Evolutionary conservation across 768 basidiomycete species (phyloP), one percentile per base, ranked within the genome.

Genomic region (Coprinellus micaceus): DNA sequence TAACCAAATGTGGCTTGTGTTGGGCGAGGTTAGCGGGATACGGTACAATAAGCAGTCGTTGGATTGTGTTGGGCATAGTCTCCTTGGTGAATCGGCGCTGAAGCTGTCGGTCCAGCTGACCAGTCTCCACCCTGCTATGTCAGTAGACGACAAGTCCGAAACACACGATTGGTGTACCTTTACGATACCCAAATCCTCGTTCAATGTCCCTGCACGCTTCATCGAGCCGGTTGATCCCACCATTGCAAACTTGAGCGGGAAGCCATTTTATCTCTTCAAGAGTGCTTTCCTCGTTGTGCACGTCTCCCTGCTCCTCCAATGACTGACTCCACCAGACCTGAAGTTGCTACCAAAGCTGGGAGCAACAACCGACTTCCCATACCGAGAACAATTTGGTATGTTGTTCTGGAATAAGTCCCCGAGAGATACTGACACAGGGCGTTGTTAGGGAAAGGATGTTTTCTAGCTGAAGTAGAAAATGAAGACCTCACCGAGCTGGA

Each of bases 21-120:
- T 64, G 33, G 61, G 63, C 9, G 53, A 62, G 30, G 59, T 64
- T 0, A 64, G 62, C 37, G 48, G 21, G 13, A 17, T 65, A 1
- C 39, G 29, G 22, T 40, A 56, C 5, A 50, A 65, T 46, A 25
- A 53, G 4, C 13, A 61, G 17, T 6, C 46, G n/a, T 54, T 60
- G 22, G 49, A 46, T 2, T 24, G 39, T 7, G 19, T 67, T 33
- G 29, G 37, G 19, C 19, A 63, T 15, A 39, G 59, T 9, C 58
- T 61, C 2, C 54, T 66, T 3, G 4, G n/a, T 9, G 65, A 43
- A 21, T 7, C 13, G 7, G 40, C 40, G 7, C 7, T 21, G n/a
- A 43, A 43, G 40, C 5, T 43, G 5, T 43, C 40, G n/a, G 6
- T 43, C n/a, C 40, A 43, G n/a, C 40, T 43, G 5, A 5, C n/a